Conservation (phyloP, 2,329 filamentous ascomycete genomes). For the Colletotrichum abscissum region DNA sequence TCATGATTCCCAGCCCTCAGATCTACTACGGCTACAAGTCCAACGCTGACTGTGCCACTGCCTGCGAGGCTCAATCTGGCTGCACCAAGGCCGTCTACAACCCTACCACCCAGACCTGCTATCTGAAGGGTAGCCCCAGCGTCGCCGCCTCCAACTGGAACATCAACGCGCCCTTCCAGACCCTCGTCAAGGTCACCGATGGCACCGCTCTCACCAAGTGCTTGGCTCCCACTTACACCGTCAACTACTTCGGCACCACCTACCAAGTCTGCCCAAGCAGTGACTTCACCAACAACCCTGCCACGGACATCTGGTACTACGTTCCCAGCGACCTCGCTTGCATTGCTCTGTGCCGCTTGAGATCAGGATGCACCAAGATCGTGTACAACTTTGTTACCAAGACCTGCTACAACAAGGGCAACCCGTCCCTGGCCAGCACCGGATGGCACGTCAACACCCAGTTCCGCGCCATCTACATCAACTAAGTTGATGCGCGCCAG, state of each 20-base stretch:
- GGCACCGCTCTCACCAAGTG: constrained; percentile 13
- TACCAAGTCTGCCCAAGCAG: constrained; percentile 23
- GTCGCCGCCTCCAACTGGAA: constrained; percentile 15
- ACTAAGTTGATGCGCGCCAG: background rate
- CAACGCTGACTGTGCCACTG: constrained; percentile 7
- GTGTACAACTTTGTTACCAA: constrained; percentile 15
- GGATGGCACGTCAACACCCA: constrained; percentile 22
- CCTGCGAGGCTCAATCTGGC: background rate
- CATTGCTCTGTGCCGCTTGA: background rate
- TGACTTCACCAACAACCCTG: constrained; percentile 24
- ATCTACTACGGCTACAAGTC: constrained; percentile 18
- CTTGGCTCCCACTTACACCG: constrained; percentile 11
- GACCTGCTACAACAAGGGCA: constrained; percentile 29
- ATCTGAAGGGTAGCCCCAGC: constrained; percentile 15
- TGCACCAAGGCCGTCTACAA: constrained; percentile 20
- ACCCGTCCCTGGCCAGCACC: constrained; percentile 3
- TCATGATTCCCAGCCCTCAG: constrained; percentile 16
- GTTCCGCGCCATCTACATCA: constrained; percentile 21
- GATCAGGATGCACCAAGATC: constrained; percentile 17
- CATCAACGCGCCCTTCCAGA: constrained; percentile 15
- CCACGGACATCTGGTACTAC: constrained; percentile 16
- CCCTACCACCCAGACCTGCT: constrained; percentile 11
- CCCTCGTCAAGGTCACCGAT: constrained; percentile 11
- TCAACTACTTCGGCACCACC: background rate
- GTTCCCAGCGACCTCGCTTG: constrained; percentile 2